Evolutionary conservation across 2,329 filamentous ascomycete genomes (phyloP).

Genomic region (Botrytis pseudocinerea): DNA sequence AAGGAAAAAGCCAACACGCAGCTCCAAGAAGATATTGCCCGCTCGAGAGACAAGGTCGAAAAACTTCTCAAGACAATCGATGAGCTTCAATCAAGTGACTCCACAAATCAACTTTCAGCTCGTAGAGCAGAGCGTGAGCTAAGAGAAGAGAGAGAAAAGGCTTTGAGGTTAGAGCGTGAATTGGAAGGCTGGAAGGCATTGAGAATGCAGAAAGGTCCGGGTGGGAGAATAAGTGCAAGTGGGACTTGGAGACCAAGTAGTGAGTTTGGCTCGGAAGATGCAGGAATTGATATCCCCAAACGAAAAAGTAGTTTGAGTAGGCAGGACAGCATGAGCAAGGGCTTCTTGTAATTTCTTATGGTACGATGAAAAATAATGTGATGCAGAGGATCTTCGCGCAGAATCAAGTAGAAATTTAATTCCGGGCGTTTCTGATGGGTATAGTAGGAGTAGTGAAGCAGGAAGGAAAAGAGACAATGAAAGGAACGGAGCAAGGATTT

Average conservation of each 20-base stretch:
- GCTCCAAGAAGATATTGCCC: slow-evolving; percentile 78
- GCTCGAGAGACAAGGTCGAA: slow-evolving; percentile 87
- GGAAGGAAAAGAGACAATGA: neutral
- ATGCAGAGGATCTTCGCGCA: neutral
- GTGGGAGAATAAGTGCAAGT: slow-evolving; percentile 33
- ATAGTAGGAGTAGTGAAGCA: neutral
- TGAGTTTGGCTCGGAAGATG: slow-evolving; percentile 43
- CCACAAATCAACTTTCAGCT: slow-evolving; percentile 74
- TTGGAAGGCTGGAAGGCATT: slow-evolving; percentile 78
- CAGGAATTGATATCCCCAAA: slow-evolving; percentile 56
- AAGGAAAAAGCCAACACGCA: slow-evolving; percentile 84
- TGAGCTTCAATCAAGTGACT: slow-evolving; percentile 87
- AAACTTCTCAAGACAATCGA: slow-evolving; percentile 89
- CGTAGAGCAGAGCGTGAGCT: slow-evolving; percentile 88
- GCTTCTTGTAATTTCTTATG: slow-evolving; percentile 61
- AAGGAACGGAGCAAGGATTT: neutral
- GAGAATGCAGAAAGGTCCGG: slow-evolving; percentile 57
- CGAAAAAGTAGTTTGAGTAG: slow-evolving; percentile 66
- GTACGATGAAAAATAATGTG: neutral
- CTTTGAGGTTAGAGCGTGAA: slow-evolving; percentile 80
- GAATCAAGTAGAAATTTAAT: neutral
- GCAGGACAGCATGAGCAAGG: slow-evolving; percentile 71
- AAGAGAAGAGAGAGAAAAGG: slow-evolving; percentile 83
- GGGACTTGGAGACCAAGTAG: slow-evolving; percentile 31
- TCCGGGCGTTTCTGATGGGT: neutral